phyloP scores from a whole-genome alignment of 2,329 filamentous ascomycete species.

The Fusarium sp. region DNA sequence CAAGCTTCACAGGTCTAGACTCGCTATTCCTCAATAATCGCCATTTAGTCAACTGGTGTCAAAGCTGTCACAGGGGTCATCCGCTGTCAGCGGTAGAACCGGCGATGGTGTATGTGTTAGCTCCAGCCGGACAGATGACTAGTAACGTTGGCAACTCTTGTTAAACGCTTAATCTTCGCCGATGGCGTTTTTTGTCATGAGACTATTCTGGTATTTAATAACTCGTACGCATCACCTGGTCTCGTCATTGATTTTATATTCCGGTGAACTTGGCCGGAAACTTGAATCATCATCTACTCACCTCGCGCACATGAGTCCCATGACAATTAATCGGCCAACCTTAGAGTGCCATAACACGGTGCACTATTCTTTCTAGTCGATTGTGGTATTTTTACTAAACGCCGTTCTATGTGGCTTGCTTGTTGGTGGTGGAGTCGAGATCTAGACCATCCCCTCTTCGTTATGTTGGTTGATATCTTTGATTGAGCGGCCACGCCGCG shows the following conservation, averaged over 20 bases:
- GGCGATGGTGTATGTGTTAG: conserved; percentile 14
- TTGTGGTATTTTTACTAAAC: neutral
- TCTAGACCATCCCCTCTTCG: neutral
- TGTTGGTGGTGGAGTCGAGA: conserved; percentile 6
- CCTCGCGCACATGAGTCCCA: neutral
- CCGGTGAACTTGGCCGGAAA: neutral
- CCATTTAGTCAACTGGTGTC: neutral
- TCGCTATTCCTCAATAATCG: neutral
- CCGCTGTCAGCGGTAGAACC: conserved; percentile 31
- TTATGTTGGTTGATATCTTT: neutral
- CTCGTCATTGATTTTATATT: no score
- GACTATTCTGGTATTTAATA: neutral
- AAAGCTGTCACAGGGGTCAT: neutral
- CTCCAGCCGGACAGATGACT: conserved; percentile 3
- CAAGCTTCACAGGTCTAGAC: neutral
- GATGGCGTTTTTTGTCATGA: neutral
- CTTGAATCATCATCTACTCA: neutral
- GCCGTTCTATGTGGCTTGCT: neutral
- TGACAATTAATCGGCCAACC: neutral
- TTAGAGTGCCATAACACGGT: neutral
- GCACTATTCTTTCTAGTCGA: neutral
- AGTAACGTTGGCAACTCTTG: neutral
- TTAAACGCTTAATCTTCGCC: neutral
- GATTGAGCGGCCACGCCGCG: conserved; percentile 19
- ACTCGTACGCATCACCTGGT: no score